Conservation (phyloP, 139 green algal genomes). For the Volvox africanus region DNA sequence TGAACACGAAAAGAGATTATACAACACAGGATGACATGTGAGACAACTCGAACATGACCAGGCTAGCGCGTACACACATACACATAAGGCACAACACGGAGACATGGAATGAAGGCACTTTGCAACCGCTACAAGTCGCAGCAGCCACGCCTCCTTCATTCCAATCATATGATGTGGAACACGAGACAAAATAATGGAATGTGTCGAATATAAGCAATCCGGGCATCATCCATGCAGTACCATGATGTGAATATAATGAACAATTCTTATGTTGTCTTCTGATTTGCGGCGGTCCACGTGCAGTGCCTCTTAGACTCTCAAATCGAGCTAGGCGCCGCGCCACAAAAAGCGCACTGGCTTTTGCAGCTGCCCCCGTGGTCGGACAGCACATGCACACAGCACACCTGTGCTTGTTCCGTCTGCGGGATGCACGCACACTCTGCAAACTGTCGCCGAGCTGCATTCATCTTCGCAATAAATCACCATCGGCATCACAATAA, state of each 20-base stretch:
- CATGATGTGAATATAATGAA: constrained; percentile 34
- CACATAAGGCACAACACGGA: not conserved
- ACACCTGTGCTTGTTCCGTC: too few relatives aligned
- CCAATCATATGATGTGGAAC: constrained; percentile 25
- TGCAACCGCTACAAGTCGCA: not conserved
- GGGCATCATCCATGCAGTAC: constrained; percentile 1
- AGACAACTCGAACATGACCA: not conserved
- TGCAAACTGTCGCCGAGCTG: too few relatives aligned
- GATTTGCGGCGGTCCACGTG: too few relatives aligned
- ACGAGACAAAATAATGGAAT: constrained; percentile 42
- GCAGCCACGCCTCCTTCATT: constrained; percentile 3
- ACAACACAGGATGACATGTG: not conserved
- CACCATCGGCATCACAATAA: too few relatives aligned
- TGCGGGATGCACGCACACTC: too few relatives aligned
- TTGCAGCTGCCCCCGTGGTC: too few relatives aligned
- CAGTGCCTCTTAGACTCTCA: too few relatives aligned
- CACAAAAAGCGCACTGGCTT: too few relatives aligned
- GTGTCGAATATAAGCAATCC: constrained; percentile 15
- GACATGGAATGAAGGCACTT: constrained; percentile 34
- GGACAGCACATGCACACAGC: too few relatives aligned
- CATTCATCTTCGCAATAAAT: too few relatives aligned
- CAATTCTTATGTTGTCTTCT: not conserved
- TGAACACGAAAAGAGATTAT: not conserved
- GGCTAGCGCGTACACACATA: not conserved
- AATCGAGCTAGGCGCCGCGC: too few relatives aligned